Evolutionary conservation across 768 basidiomycete genomes (phyloP).

Genomic region (Lactifluus piperatus): DNA sequence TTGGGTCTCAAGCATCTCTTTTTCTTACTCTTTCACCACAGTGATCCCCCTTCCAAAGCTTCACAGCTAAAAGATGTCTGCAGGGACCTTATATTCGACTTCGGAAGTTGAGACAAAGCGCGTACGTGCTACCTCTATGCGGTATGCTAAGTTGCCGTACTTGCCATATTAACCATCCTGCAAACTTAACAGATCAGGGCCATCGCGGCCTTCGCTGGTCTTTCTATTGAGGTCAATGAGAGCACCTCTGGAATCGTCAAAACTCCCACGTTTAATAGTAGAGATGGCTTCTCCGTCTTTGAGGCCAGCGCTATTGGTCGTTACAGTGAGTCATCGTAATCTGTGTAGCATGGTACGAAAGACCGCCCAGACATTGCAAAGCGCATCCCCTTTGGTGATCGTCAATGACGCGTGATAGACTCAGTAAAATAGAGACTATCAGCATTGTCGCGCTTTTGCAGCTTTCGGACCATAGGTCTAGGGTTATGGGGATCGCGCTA

Average conservation of each 20-base stretch:
- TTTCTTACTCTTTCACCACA: constrained; percentile 21
- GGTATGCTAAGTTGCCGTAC: neutral
- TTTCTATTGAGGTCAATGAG: constrained; percentile 46
- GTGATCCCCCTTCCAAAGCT: constrained; percentile 12
- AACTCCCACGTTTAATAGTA: constrained; percentile 73
- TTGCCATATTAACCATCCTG: neutral
- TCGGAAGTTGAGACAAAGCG: constrained; percentile 34
- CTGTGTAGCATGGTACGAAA: neutral
- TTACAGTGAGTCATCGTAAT: constrained; percentile 59
- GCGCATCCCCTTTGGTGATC: neutral
- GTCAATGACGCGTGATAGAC: neutral
- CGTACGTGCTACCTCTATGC: constrained; percentile 32
- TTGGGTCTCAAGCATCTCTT: constrained; percentile 17
- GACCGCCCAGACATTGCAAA: neutral
- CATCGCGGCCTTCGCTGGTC: constrained; percentile 49
- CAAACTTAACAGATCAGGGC: constrained; percentile 36
- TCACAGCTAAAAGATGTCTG: constrained; percentile 36
- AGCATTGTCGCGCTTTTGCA: neutral
- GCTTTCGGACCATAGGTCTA: neutral
- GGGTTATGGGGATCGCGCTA: neutral
- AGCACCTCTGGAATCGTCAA: constrained; percentile 61
- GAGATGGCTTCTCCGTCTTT: constrained; percentile 69
- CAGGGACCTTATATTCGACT: constrained; percentile 56
- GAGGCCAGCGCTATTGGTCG: constrained; percentile 78
- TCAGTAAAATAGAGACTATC: neutral